A percentile compares a stretch with the other conserved stretches of the same genome.
Conservation (phyloP, 352 stramenopile genomes). For the Pythium sukuiense region DNA sequence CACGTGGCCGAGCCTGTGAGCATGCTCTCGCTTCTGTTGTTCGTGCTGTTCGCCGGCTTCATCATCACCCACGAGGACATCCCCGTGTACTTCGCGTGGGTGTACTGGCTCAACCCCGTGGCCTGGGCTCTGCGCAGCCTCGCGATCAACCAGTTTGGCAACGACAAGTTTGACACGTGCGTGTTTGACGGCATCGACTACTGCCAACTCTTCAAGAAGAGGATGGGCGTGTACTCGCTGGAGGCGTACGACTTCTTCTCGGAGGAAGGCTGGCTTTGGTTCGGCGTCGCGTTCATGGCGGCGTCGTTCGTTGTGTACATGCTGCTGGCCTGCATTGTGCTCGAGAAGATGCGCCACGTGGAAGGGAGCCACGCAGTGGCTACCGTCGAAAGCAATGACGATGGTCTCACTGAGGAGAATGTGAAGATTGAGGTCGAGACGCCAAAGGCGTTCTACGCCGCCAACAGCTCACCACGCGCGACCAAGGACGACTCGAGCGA, state of each 20-base stretch:
- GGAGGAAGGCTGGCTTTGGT: slow-evolving; percentile 34
- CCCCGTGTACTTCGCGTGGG: slow-evolving; percentile 42
- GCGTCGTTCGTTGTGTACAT: slow-evolving; percentile 21
- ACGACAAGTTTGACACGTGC: slow-evolving; percentile 26
- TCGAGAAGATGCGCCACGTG: too few relatives aligned
- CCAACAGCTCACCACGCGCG: too few relatives aligned
- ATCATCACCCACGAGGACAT: slow-evolving; percentile 43
- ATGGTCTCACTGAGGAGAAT: too few relatives aligned
- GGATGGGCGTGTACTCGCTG: slow-evolving; percentile 37
- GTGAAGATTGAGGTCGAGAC: too few relatives aligned
- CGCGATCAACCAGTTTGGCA: slow-evolving; percentile 39
- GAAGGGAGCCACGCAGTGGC: too few relatives aligned
- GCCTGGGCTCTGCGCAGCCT: slow-evolving; percentile 41
- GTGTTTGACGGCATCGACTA: slow-evolving; percentile 38
- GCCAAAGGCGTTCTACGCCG: too few relatives aligned
- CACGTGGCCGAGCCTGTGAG: slow-evolving; percentile 31
- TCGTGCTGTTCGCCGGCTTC: slow-evolving; percentile 49
- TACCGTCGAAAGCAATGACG: too few relatives aligned
- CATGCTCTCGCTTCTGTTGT: slow-evolving; percentile 34
- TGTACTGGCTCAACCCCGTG: slow-evolving; percentile 57
- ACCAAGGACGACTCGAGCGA: too few relatives aligned
- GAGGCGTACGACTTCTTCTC: too few relatives aligned
- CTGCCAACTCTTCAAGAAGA: slow-evolving; percentile 29
- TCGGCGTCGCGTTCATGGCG: slow-evolving; percentile 20
- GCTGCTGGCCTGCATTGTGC: too few relatives aligned